These are phyloP conservation scores for Cyclocybe cylindracea DNA, from an alignment of 768 basidiomycete species.

Conservation along the genomic window DNA sequence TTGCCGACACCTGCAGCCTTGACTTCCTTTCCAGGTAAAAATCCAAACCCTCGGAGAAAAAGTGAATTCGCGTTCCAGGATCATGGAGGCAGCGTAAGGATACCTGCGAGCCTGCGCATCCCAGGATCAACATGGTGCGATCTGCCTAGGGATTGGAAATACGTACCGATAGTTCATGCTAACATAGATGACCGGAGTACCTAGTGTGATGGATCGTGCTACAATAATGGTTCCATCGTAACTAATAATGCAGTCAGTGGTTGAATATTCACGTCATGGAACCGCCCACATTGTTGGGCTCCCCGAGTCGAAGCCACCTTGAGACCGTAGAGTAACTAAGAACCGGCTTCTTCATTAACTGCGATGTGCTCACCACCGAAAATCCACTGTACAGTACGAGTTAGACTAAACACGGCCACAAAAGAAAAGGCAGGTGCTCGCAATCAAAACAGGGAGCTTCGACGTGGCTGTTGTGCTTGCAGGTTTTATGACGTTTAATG, in stretches of 20 bases:
- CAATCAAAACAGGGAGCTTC: conserved; percentile 52
- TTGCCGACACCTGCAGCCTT: conserved; percentile 41
- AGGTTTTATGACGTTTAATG: conserved; percentile 52
- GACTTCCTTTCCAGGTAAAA: conserved; percentile 40
- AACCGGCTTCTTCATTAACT: too few species aligned
- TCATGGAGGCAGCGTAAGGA: too few species aligned
- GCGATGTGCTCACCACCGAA: conserved; percentile 34
- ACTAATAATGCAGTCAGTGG: conserved; percentile 14
- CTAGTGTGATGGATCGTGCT: conserved; percentile 38
- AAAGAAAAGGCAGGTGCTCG: conserved; percentile 24
- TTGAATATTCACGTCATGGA: conserved; percentile 6
- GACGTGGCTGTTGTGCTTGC: conserved; percentile 35
- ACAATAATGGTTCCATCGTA: conserved; percentile 46
- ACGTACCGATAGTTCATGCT: conserved; percentile 48
- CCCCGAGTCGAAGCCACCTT: too few species aligned
- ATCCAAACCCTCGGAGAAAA: conserved; percentile 34
- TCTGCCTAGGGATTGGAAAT: not conserved
- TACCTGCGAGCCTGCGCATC: conserved; percentile 11
- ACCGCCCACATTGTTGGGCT: too few species aligned
- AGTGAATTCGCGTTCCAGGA: conserved; percentile 17
- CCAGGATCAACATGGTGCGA: not conserved
- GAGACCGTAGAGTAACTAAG: too few species aligned
- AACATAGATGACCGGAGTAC: conserved; percentile 46
- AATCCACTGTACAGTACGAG: conserved; percentile 40
- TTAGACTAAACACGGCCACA: not conserved